Percentiles rank a stretch among this genome's conserved stretches.
These are phyloP conservation scores for Syzygium jambos DNA, from an alignment of 345 rosid species.

Conservation along the genomic window DNA sequence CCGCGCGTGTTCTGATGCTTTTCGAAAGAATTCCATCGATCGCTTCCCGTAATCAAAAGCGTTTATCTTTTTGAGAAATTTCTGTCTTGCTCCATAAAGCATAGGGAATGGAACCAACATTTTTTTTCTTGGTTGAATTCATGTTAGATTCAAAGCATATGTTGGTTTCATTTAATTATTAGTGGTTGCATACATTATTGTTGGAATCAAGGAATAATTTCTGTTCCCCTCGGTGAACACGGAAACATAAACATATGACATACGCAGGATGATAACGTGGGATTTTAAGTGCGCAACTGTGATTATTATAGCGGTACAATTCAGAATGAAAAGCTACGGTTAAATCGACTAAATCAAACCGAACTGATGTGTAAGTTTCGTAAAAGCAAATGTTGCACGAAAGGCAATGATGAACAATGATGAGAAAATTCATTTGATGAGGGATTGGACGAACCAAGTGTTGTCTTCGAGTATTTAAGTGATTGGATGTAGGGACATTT, in stretches of 20 bases:
- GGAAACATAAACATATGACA: background rate
- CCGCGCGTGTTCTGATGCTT: background rate
- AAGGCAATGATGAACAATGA: background rate
- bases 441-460: background rate
- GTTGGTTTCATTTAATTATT: background rate
- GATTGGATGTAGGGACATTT: background rate
- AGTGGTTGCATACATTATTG: background rate
- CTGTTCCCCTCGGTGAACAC: background rate
- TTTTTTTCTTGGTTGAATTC: background rate
- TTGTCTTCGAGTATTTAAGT: background rate
- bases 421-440: background rate
- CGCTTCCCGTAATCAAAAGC: background rate
- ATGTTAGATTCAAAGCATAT: background rate
- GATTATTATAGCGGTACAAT: background rate
- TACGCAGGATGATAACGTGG: background rate
- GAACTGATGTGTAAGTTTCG: background rate
- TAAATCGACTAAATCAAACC: background rate
- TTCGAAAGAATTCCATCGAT: background rate
- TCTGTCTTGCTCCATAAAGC: background rate
- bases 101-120: background rate
- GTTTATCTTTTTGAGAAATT: background rate
- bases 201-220: background rate
- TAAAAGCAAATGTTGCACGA: background rate
- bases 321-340: background rate
- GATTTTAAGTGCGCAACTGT: background rate